Base-by-base conservation (phyloP, 306 rosid genomes). In the Sicyos baderoa region DNA sequence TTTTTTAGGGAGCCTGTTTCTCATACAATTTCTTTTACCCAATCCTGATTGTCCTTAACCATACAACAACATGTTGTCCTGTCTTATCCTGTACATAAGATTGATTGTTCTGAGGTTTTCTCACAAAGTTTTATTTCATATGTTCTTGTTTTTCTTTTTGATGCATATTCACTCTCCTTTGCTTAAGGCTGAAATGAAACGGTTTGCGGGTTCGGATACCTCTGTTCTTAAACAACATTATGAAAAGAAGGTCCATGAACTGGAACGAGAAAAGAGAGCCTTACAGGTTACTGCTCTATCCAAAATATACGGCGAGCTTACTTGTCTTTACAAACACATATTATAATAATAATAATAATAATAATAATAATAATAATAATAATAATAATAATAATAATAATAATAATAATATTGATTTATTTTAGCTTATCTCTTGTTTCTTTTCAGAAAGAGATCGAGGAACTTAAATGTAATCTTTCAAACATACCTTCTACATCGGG, bases 161-260 rank as follows among this genome's bases (percentile, higher is more conserved):
- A 25, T 49, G 40, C 18, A 18, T 19, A 5, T 64, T 45, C 23
- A n/a, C 11, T 60, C 21, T 49, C 72, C 29, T 50, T 72, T 74
- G 74, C 48, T 77, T 74, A 67, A 89, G 99, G 91, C 96, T 69
- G 99, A 93, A 86, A 93, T 93, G 97, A 93, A 89, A 82, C 86
- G 65, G 81, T 76, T 88, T 79, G 75, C 60, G 68, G 76, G 78
- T 71, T 25, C 74, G 11, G 88, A 90, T 71, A 66, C 95, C 56
- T 79, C 95, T 12, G 90, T 93, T 79, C 88, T 93, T 68, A 86
- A 75, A 72, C 89, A 84, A 48, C 96, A 87, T 84, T 93, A 85
- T 73, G 98, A 93, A 79, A 93, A 88, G 88, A 93, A 93, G 85
- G 85, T 93, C 78, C 81, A 75, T 25, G 99, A 93, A 72, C 79